Evolutionary conservation across 306 rosid genomes (phyloP), one percentile per base, ranked within the genome.

Genomic region (Biancaea sappan): DNA sequence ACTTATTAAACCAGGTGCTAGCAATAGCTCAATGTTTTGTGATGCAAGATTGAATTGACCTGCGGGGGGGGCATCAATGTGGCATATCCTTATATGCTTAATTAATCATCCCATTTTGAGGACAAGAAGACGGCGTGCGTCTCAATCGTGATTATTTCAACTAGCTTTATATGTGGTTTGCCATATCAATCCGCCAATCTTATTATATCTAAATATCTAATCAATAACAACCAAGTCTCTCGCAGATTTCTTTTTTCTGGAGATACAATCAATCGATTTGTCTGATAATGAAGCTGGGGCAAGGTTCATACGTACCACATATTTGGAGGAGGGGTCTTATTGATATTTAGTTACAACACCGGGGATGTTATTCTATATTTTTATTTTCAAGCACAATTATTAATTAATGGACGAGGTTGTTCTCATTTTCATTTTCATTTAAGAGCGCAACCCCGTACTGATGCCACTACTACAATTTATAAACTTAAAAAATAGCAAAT

Each of bases 61-160:
- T n/a, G n/a, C n/a, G n/a, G 18, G 2, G 12, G 3, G 5, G 32
- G 60, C 61, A 66, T 38, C 75, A 13, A 15, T 32, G 32, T 4
- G 25, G 81, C 46, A 83, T 78, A 70, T 74, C 62, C 72, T 38
- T 69, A 54, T 69, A 56, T 63, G 53, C 66, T 64, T 50, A 29
- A 69, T 64, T 53, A 46, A 18, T 34, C 44, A 69, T 82, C 50
- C 54, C 24, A 31, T 35, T 4, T 10, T 11, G 26, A 47, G 13
- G 43, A 38, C 53, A 67, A 64, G n/a, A 16, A 29, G 41, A 11
- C 40, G 31, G 16, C 0, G 44, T 72, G 58, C 53, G 79, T 29
- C 76, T 75, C 31, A 66, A 58, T 22, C 2, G 19, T 53, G 3
- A 41, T 38, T 29, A 72, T 72, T 72, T 76, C 67, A 38, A 57